These are phyloP conservation scores for Lipomyces yamadae DNA, from an alignment of 805 yeast genomes.

Conservation along the genomic window DNA sequence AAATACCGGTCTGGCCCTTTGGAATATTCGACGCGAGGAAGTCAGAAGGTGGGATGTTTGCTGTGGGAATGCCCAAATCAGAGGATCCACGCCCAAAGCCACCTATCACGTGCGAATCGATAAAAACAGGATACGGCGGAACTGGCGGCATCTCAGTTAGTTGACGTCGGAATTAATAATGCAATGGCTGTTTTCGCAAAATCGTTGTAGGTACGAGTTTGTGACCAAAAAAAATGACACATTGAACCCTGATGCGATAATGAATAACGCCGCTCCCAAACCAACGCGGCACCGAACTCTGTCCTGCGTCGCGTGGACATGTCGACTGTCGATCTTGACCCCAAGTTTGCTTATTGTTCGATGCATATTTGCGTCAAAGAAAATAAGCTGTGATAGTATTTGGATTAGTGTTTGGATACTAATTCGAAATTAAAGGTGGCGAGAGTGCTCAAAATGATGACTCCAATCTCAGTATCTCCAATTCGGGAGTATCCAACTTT, in stretches of 20 bases:
- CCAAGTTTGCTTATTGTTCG: not conserved
- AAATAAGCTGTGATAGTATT: too few relatives aligned
- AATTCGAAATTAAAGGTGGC: too few relatives aligned
- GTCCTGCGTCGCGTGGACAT: not conserved
- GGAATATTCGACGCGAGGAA: conserved; percentile 59
- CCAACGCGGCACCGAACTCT: not conserved
- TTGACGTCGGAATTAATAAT: not conserved
- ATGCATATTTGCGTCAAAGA: not conserved
- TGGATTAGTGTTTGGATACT: too few relatives aligned
- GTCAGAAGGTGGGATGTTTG: conserved; percentile 34
- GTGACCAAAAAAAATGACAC: not conserved
- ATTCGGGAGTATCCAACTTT: too few relatives aligned
- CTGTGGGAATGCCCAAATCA: conserved; percentile 90
- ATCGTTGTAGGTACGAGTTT: not conserved
- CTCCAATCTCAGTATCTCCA: too few relatives aligned
- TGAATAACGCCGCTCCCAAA: not conserved
- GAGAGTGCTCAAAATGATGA: too few relatives aligned
- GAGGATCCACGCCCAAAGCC: conserved; percentile 97
- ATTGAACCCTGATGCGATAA: not conserved
- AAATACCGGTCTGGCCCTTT: conserved; percentile 73
- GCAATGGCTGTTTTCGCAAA: not conserved
- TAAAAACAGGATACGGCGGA: conserved; percentile 47
- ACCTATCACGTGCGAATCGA: conserved; percentile 55
- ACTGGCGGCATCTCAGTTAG: conserved; percentile 34
- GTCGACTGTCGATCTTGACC: not conserved